Evolutionary conservation across 176 grass and related monocot genomes (phyloP).

Genomic region (Eleusine indica): DNA sequence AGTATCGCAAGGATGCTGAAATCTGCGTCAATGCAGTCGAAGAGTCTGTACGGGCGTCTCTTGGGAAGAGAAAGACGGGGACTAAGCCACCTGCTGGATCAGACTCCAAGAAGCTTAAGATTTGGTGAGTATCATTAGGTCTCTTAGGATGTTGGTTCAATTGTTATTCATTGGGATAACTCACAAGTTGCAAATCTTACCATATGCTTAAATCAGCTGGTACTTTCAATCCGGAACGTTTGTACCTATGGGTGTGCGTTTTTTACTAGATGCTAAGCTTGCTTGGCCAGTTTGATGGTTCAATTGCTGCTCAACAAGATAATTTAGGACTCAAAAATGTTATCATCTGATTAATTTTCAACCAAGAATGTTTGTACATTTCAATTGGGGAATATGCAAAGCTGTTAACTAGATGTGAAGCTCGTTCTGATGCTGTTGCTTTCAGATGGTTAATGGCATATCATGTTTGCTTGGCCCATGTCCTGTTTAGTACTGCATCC

Average conservation of each 20-base stretch:
- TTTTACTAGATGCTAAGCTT: neutral
- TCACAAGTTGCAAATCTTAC: neutral
- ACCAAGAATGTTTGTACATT: neutral
- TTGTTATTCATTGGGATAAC: neutral
- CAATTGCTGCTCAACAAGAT: neutral
- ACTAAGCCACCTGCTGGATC: slow-evolving; percentile 38
- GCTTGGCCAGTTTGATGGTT: neutral
- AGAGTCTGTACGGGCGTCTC: slow-evolving; percentile 77
- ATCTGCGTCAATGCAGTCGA: slow-evolving; percentile 73
- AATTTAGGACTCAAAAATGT: neutral
- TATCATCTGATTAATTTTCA: neutral
- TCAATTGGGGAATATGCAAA: neutral
- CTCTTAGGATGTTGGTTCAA: neutral
- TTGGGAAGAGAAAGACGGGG: slow-evolving; percentile 76
- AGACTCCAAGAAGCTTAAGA: slow-evolving; percentile 82
- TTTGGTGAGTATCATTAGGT: slow-evolving; percentile 60
- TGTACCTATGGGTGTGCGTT: neutral
- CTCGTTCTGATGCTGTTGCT: neutral
- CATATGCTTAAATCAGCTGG: neutral
- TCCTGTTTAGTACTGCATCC: neutral
- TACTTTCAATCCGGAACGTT: neutral
- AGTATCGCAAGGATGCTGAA: slow-evolving; percentile 81
- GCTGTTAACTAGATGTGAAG: neutral
- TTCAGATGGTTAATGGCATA: neutral
- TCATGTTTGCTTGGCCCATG: neutral